A percentile compares a stretch with the other conserved stretches of the same genome.
phyloP scores from a whole-genome alignment of 768 basidiomycete genomes.

The Phanerochaete sordida region DNA sequence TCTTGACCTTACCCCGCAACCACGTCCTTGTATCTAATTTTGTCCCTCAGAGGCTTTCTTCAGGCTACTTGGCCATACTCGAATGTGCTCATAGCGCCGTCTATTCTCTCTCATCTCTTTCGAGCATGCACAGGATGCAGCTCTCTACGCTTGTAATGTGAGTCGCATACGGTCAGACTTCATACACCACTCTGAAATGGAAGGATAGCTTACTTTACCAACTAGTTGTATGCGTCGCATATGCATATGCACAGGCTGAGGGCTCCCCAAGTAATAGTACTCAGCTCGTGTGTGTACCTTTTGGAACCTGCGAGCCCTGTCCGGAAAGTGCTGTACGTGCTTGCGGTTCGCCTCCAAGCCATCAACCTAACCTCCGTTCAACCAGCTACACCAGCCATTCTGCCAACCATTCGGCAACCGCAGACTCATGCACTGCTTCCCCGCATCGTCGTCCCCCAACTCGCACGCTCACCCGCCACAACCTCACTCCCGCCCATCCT shows the following conservation, averaged over 20 bases:
- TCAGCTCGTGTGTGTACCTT: constrained; percentile 41
- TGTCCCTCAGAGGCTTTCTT: not conserved
- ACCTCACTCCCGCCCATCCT: constrained; percentile 23
- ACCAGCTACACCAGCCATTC: constrained; percentile 79
- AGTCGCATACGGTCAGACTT: not conserved
- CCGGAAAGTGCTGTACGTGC: constrained; percentile 54
- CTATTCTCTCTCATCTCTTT: too few relatives aligned
- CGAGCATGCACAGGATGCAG: not conserved
- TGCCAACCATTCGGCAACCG: constrained; percentile 97
- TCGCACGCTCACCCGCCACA: constrained; percentile 1
- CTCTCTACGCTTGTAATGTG: not conserved
- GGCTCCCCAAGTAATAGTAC: constrained; percentile 4
- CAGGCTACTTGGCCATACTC: not conserved
- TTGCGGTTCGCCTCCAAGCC: not conserved
- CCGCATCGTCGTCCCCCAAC: constrained; percentile 20
- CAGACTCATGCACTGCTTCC: constrained; percentile 79
- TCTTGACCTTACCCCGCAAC: not conserved
- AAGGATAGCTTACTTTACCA: not conserved
- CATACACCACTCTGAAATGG: not conserved
- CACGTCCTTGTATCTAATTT: not conserved
- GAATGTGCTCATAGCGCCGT: not conserved
- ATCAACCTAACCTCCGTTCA: not conserved
- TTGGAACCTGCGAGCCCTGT: constrained; percentile 60
- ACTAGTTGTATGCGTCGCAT: not conserved
- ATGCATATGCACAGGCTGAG: not conserved